Evolutionary conservation across 495 filamentous ascomycete species (phyloP), one percentile per base, ranked within the genome.

Genomic region (Choiromyces venosus): DNA sequence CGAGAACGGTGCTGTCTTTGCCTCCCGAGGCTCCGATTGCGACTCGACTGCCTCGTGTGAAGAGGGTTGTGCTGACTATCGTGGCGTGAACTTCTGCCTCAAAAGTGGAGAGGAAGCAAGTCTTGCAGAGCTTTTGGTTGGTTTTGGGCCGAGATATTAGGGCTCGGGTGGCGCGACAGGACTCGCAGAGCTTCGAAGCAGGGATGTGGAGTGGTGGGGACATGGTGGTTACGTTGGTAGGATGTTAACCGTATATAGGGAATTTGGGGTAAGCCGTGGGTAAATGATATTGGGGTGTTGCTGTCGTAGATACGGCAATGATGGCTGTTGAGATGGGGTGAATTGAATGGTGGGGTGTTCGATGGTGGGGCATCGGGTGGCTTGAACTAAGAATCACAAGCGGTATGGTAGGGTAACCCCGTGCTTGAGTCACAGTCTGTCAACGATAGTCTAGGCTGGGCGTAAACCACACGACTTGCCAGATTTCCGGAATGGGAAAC

Each of bases 11-110:
- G 73, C 93, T 97, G 83, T 99, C 95, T 84, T 99, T 99, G 75
- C 95, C 95, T 64, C 95, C 95, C 2, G 94, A 97, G 42, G 95
- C 95, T 65, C 95, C 95, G 82, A 99, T 97, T 35, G 95, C 95
- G 37, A 99, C 87, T 69, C 89, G 89, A 82, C 97, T 94, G 44
- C 96, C 95, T 35, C 85, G 91, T 42, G 86, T 83, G 84, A 99
- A 99, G 44, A 99, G 87, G 36, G 85, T 83, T 19, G 91, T 90
- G 9, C 88, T 85, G 14, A 85, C 91, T 83, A 99, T 96, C 6
- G 95, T 98, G 77, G 94, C 89, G 82, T 97, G 93, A 70, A 97
- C 90, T 85, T 99, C 95, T 74, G 90, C 87, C 82, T 99, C 95
- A 82, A 99, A 99, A 68, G 93, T 84, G 35, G 83, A 70, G 71